Base-by-base conservation (phyloP, 441 rosid species). In the Daphne laureola region DNA sequence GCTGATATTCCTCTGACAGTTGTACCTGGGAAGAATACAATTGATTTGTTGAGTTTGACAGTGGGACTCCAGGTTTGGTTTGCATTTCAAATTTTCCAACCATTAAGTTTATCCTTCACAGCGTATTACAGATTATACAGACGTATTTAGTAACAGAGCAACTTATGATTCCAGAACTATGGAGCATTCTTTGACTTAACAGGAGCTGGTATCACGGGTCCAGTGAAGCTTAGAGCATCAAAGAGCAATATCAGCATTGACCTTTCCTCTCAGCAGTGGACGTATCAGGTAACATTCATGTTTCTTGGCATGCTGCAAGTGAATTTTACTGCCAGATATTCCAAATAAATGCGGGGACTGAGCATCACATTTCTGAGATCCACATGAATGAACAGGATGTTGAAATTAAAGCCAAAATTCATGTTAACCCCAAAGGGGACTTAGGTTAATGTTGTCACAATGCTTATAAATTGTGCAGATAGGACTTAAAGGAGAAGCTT, bases 121-220 rank as follows among this genome's bases (percentile, higher is more conserved):
- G n/a, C 55, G n/a, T 18, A 48, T 53, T 52, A 43, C 43, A 18
- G 23, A 21, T 21, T 21, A 21, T 21, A 21, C 25, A 21, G 25
- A 55, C 46, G 41, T 31, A 18, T 23, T 25, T 14, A 6, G 48
- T 17, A 14, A 44, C 18, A n/a, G 18, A 14, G 25, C 25, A 31
- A 14, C 48, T 44, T 14, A 44, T 14, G 48, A 8, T 49, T 35
- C 9, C 90, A 92, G 98, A 89, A 93, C 56, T 87, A 87, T 46
- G 97, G 99, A 72, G 84, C 96, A 27, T 93, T 87, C 65, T 93
- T 63, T 58, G 97, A 93, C 64, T 59, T 67, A 61, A 9, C 0
- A 1, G 95, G 95, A 43, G 99, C 99, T 2, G 99, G 99, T 58
- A 65, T 93, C 59, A 89, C 86, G 8, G 96, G 97, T 68, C 98